phyloP scores from a whole-genome alignment of 2,329 filamentous ascomycete species.

The Arachnopeziza araneosa region DNA sequence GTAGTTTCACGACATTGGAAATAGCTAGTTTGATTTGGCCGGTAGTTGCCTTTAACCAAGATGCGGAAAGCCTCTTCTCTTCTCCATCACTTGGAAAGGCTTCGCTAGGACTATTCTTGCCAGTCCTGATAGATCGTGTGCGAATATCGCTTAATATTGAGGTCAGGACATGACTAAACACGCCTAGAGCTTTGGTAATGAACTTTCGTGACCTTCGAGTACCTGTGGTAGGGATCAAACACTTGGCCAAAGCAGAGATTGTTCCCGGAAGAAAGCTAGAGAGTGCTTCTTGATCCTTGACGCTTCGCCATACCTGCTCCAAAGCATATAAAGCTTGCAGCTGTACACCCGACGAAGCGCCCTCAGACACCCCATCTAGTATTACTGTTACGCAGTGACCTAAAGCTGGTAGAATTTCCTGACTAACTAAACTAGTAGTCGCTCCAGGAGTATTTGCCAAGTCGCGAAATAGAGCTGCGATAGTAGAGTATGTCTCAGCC shows the following conservation, averaged over 20 bases:
- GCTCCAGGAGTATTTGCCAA: slow-evolving; percentile 46
- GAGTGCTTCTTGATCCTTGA: slow-evolving; percentile 68
- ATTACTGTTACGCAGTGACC: slow-evolving; percentile 79
- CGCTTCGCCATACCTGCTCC: slow-evolving; percentile 52
- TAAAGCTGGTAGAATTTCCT: slow-evolving; percentile 66
- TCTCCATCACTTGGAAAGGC: slow-evolving; percentile 28
- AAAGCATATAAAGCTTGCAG: slow-evolving; percentile 63
- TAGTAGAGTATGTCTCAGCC: slow-evolving; percentile 62
- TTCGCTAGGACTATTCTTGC: slow-evolving; percentile 11
- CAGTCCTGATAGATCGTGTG: slow-evolving; percentile 36
- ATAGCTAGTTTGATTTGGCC: slow-evolving; percentile 80
- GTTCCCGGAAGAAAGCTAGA: slow-evolving; percentile 85
- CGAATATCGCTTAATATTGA: slow-evolving; percentile 54
- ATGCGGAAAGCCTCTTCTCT: slow-evolving; percentile 35
- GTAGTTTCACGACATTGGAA: slow-evolving; percentile 68
- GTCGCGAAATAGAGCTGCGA: slow-evolving; percentile 60
- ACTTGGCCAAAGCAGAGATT: slow-evolving; percentile 72
- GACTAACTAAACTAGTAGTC: slow-evolving; percentile 45
- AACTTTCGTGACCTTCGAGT: slow-evolving; percentile 56
- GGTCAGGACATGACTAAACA: slow-evolving; percentile 49
- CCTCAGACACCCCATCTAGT: slow-evolving; percentile 65
- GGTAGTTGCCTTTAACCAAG: slow-evolving; percentile 77
- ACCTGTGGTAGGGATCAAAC: slow-evolving; percentile 61
- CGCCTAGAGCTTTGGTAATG: slow-evolving; percentile 55
- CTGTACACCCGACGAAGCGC: slow-evolving; percentile 62